Evolutionary conservation across 139 green algal species (phyloP).

Genomic region (Coelastrella sp.): DNA sequence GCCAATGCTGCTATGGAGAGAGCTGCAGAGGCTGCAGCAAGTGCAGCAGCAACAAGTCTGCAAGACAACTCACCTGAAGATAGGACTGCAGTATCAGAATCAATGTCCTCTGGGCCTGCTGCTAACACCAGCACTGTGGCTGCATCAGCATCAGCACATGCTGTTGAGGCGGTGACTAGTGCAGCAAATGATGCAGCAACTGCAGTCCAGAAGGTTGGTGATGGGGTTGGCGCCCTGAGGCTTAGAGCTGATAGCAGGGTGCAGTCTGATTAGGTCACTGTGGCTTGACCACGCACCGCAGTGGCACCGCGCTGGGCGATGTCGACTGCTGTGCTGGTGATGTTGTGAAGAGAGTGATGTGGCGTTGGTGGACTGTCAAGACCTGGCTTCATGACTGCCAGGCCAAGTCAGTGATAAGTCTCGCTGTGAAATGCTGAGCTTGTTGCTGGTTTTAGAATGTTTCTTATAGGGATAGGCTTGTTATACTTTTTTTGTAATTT

Average conservation of each 20-base stretch:
- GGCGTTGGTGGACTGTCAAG: no score
- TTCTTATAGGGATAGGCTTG: no score
- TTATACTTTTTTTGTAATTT: no score
- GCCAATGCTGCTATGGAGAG: conserved; percentile 27
- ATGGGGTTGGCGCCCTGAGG: background rate
- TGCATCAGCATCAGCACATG: background rate
- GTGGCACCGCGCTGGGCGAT: no score
- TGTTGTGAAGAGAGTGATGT: no score
- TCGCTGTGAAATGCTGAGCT: no score
- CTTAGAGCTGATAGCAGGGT: conserved; percentile 19
- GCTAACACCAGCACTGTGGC: background rate
- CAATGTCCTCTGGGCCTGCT: no score
- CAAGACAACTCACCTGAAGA: background rate
- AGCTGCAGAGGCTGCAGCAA: background rate
- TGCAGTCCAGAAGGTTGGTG: background rate
- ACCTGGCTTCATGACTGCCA: no score
- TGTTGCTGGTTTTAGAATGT: no score
- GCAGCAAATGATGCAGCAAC: background rate
- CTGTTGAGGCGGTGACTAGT: background rate
- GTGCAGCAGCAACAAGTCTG: background rate
- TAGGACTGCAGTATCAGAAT: no score
- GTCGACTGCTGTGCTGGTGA: no score
- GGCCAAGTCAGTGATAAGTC: no score
- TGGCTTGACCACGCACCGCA: background rate
- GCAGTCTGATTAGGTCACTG: background rate